Evolutionary conservation across 2,329 filamentous ascomycete genomes (phyloP).

Genomic region (Ophiostoma pallidulum): DNA sequence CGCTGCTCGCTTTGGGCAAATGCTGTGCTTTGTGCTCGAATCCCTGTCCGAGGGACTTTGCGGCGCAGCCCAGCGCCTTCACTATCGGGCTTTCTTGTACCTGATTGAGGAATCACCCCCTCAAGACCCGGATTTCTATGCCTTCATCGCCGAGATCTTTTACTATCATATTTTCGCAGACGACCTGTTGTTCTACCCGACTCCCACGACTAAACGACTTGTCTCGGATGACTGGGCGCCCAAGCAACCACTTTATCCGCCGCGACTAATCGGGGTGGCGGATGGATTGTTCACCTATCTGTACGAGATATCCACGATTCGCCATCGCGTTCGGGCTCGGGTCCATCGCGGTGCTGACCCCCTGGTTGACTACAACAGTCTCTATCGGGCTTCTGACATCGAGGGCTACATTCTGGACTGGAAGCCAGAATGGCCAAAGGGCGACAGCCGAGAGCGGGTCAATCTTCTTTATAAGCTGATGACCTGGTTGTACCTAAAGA

Average conservation of each 20-base stretch:
- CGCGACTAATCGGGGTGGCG: conserved; percentile 65
- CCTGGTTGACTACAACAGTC: conserved; percentile 60
- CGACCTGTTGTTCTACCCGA: conserved; percentile 45
- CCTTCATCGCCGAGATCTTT: conserved; percentile 67
- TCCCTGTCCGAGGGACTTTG: conserved; percentile 47
- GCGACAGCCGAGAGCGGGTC: conserved; percentile 47
- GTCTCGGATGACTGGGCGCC: conserved; percentile 37
- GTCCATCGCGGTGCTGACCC: conserved; percentile 55
- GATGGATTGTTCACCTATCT: conserved; percentile 75
- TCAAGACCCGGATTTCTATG: conserved; percentile 53
- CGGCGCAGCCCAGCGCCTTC: conserved; percentile 64
- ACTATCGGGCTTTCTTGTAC: conserved; percentile 65
- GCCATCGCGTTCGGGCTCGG: conserved; percentile 62
- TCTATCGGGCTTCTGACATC: conserved; percentile 66
- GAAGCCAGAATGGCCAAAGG: conserved; percentile 53
- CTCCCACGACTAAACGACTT: conserved; percentile 26
- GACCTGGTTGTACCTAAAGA: conserved; percentile 55
- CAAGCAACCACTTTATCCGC: conserved; percentile 33
- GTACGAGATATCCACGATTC: conserved; percentile 66
- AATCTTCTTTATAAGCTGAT: conserved; percentile 54
- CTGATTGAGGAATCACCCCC: conserved; percentile 56
- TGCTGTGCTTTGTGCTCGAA: conserved; percentile 51
- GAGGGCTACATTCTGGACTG: conserved; percentile 66
- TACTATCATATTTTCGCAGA: conserved; percentile 70
- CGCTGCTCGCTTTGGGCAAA: conserved; percentile 51